Evolutionary conservation across 2,329 filamentous ascomycete genomes (phyloP).

Genomic region (Samsoniella hepiali): DNA sequence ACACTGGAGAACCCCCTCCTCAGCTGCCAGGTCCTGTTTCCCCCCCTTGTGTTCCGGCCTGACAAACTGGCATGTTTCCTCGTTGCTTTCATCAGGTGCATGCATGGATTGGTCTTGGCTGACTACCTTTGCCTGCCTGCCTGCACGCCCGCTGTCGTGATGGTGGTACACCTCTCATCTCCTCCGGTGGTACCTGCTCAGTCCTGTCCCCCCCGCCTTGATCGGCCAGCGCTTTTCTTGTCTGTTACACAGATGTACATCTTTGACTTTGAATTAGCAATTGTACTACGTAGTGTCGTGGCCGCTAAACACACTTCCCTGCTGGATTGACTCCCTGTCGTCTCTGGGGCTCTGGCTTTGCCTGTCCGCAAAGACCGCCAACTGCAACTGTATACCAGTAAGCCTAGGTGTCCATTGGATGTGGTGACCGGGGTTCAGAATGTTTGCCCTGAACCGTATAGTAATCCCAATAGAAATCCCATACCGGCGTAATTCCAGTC

Average conservation of each 20-base stretch:
- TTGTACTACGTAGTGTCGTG: background rate
- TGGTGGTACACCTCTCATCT: background rate
- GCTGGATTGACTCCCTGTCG: background rate
- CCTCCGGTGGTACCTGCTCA: background rate
- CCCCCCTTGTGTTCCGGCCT: background rate
- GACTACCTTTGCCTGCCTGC: background rate
- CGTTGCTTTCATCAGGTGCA: constrained; percentile 1
- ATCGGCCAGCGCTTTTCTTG: background rate
- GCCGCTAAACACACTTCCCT: background rate
- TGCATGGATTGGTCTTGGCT: background rate
- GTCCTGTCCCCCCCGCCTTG: background rate
- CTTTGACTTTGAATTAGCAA: background rate
- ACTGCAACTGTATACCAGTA: background rate
- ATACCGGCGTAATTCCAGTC: background rate
- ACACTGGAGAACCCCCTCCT: background rate
- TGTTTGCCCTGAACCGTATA: background rate
- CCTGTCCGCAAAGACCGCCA: background rate
- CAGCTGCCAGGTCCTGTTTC: background rate
- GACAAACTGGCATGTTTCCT: constrained; percentile 3
- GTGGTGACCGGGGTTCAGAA: background rate
- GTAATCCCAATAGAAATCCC: background rate
- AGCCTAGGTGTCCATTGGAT: background rate
- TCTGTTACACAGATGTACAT: background rate
- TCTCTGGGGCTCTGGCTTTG: background rate
- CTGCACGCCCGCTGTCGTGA: background rate